Conservation (phyloP, 2,329 filamentous ascomycete genomes). For the Hypoxylon sp. region DNA sequence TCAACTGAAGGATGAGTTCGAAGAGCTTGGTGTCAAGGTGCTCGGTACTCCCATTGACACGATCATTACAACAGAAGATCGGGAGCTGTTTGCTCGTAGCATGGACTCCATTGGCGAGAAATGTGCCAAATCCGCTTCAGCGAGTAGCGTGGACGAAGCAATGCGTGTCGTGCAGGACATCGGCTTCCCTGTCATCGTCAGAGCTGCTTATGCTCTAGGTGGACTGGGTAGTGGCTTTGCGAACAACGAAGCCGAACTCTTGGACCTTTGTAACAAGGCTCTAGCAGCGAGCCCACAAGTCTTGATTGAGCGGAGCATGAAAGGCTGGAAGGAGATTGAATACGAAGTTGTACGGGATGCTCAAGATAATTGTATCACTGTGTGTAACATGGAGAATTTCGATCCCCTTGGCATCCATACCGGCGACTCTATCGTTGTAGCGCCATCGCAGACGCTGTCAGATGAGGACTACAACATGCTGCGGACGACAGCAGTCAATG, state of each 20-base stretch:
- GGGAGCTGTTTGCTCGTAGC: conserved; percentile 95
- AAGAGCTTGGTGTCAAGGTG: conserved; percentile 90
- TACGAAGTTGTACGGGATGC: conserved; percentile 98
- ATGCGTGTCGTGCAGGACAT: conserved; percentile 90
- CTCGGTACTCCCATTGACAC: conserved; percentile 97
- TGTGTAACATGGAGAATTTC: conserved; percentile 99
- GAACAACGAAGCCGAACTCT: conserved; percentile 84
- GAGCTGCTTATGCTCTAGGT: conserved; percentile 95
- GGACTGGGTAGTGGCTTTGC: conserved; percentile 97
- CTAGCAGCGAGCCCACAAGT: conserved; percentile 96
- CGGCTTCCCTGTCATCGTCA: conserved; percentile 96
- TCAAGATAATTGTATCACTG: conserved; percentile 98
- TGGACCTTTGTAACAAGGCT: conserved; percentile 92
- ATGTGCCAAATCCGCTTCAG: conserved; percentile 96
- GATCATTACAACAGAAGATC: conserved; percentile 98
- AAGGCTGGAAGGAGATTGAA: conserved; percentile 99
- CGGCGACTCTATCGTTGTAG: conserved; percentile 97
- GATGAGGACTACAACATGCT: conserved; percentile 99
- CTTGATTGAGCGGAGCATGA: conserved; percentile 98
- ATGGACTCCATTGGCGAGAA: conserved; percentile 99
- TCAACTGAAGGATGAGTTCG: conserved; percentile 97
- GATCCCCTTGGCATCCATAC: conserved; percentile 98
- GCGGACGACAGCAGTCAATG: conserved; percentile 94
- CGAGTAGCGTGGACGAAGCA: conserved; percentile 89
- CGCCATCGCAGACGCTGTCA: conserved; percentile 94